A percentile compares a stretch with the other conserved stretches of the same genome.
Conservation (phyloP, 345 rosid genomes). For the Melastoma malabathricum region DNA sequence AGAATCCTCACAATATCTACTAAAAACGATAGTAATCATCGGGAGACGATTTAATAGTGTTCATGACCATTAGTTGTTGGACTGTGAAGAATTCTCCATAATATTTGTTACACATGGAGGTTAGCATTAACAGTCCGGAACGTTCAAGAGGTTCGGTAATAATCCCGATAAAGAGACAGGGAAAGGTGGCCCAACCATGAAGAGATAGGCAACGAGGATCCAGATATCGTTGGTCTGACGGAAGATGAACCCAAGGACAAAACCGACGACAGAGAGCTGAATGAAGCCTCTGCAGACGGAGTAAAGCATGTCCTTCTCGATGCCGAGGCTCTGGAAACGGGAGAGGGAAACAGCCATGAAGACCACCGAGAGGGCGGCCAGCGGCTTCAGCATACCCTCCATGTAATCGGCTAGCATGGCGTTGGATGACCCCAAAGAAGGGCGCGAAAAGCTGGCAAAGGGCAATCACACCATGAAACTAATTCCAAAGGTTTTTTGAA, state of each 20-base stretch:
- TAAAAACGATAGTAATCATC: too few relatives aligned
- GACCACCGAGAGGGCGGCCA: constrained; percentile 64
- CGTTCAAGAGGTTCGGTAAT: too few relatives aligned
- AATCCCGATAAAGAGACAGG: too few relatives aligned
- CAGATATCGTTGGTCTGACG: constrained; percentile 29
- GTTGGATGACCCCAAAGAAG: too few relatives aligned
- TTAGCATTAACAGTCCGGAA: too few relatives aligned
- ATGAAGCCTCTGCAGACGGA: constrained; percentile 58
- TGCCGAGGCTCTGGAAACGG: constrained; percentile 39
- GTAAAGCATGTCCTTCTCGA: constrained; percentile 66
- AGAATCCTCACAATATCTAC: too few relatives aligned
- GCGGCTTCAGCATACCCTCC: constrained; percentile 65
- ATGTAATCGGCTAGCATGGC: constrained; percentile 19
- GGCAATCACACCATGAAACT: too few relatives aligned
- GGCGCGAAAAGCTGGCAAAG: too few relatives aligned
- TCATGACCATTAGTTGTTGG: too few relatives aligned
- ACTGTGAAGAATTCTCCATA: neutral
- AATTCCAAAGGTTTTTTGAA: too few relatives aligned
- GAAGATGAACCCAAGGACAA: constrained; percentile 79
- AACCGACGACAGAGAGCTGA: constrained; percentile 73
- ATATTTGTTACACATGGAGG: too few relatives aligned
- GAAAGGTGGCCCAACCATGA: constrained; percentile 35
- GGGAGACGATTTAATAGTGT: too few relatives aligned
- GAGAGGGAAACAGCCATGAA: constrained; percentile 53
- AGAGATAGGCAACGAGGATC: constrained; percentile 71